Evolutionary conservation across 805 yeast genomes (phyloP).

Genomic region (Candida awuae): DNA sequence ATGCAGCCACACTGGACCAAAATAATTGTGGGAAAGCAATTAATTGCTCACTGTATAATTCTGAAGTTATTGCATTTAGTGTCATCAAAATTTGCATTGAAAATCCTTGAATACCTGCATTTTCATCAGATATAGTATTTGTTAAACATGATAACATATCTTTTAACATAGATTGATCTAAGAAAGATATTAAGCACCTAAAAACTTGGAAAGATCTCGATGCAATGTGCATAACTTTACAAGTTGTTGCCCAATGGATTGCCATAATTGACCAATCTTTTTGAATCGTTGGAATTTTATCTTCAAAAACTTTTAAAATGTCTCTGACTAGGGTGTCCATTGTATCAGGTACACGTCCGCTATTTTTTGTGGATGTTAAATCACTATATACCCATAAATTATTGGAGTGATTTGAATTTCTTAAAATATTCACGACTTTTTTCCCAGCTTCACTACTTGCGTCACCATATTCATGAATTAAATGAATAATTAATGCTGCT

Average conservation of each 20-base stretch:
- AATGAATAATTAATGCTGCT: constrained; percentile 60
- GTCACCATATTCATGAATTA: constrained; percentile 54
- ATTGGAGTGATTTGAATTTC: constrained; percentile 42
- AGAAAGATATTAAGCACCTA: constrained; percentile 68
- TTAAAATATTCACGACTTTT: constrained; percentile 48
- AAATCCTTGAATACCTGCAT: constrained; percentile 88
- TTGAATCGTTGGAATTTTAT: constrained; percentile 45
- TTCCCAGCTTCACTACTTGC: constrained; percentile 46
- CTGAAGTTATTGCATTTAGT: constrained; percentile 83
- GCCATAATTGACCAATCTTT: constrained; percentile 81
- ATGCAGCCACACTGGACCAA: constrained; percentile 91
- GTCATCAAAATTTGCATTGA: constrained; percentile 97
- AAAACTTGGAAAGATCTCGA: constrained; percentile 93
- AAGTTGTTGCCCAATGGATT: constrained; percentile 90
- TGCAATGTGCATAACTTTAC: constrained; percentile 95
- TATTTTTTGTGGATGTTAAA: constrained; percentile 62
- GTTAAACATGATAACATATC: constrained; percentile 92
- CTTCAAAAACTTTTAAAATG: constrained; percentile 48
- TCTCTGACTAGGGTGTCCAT: constrained; percentile 72
- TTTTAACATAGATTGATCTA: constrained; percentile 82
- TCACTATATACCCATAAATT: constrained; percentile 84
- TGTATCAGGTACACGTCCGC: constrained; percentile 75
- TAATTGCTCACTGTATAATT: constrained; percentile 66
- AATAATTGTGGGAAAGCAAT: constrained; percentile 88
- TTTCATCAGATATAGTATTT: constrained; percentile 85